Evolutionary conservation across 441 rosid genomes (phyloP), one percentile per base, ranked within the genome.

Genomic region (Gossypium schwendimanii): DNA sequence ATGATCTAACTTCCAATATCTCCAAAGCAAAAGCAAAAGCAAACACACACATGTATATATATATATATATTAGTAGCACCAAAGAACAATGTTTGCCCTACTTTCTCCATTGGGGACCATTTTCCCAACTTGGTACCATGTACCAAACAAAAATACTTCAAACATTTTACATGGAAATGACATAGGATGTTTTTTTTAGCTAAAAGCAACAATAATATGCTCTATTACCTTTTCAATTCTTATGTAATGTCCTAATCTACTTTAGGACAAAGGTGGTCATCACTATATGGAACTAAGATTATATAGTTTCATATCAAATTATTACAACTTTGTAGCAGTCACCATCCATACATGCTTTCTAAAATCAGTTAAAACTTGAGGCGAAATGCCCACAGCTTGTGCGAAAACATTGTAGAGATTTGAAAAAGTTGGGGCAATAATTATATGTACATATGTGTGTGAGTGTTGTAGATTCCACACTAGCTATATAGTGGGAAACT

Each of bases 301-400:
- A n/a, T 26, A 2, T 14, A 28, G 3, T 15, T 59, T 59, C 41
- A 59, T 59, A 59, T 14, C 41, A 59, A 11, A 20, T 39, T 57
- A 57, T 14, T 41, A 63, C 31, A 41, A 20, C 9, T 41, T 20
- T 63, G n/a, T 0, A 63, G 41, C 28, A 20, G 33, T 41, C 69
- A 41, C 18, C 69, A 41, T 63, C 69, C n/a, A n/a, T n/a, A n/a
- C 17, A 20, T 6, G 52, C 50, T 63, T 63, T 36, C 3, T n/a
- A 20, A 63, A 41, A 39, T 18, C 17, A 63, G 63, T 26, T 24
- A 10, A 63, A 63, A 63, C 68, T 11, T 4, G 57, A 47, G 41
- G 71, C 71, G 41, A 49, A 47, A 47, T 21, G 41, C 41, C 71
- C 33, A 26, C 54, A 47, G 57, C 23, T 47, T 66, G 58, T 39